A percentile compares a stretch with the other conserved stretches of the same genome.
phyloP scores from a whole-genome alignment of 192 early-diverging fungal genomes.

The Backusella circina region DNA sequence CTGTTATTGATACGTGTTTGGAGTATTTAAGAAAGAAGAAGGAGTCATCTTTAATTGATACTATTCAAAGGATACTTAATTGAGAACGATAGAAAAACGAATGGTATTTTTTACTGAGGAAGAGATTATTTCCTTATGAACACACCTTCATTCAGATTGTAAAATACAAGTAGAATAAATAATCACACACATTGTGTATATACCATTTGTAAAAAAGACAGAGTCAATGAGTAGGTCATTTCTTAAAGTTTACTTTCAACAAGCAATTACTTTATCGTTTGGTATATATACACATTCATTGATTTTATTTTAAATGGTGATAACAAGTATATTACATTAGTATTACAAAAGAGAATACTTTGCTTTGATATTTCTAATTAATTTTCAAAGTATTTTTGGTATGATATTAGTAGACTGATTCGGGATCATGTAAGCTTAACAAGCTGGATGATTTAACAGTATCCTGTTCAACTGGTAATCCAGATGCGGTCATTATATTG shows the following conservation, averaged over 20 bases:
- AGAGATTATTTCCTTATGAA: too few species aligned
- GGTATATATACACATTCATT: background rate
- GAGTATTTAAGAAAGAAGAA: background rate
- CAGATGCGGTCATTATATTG: background rate
- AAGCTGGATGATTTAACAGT: background rate
- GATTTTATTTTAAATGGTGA: background rate
- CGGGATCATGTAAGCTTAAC: conserved; percentile 30
- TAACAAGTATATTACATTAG: background rate
- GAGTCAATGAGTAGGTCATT: background rate
- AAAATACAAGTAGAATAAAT: background rate
- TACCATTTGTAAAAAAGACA: background rate
- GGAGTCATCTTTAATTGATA: background rate
- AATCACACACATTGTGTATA: background rate
- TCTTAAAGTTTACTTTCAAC: too few species aligned
- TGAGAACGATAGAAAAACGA: background rate
- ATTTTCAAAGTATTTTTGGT: background rate
- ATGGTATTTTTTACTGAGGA: too few species aligned
- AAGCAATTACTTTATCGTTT: too few species aligned
- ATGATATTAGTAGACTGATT: conserved; percentile 19
- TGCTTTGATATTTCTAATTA: background rate
- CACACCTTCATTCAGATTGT: too few species aligned
- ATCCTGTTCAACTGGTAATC: background rate
- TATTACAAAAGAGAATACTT: background rate
- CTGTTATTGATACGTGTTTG: conserved; percentile 5
- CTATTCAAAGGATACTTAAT: background rate